Evolutionary conservation across 108 stramenopile species (phyloP), one percentile per base, ranked within the genome.

Genomic region (Aurantiochytrium sp.): DNA sequence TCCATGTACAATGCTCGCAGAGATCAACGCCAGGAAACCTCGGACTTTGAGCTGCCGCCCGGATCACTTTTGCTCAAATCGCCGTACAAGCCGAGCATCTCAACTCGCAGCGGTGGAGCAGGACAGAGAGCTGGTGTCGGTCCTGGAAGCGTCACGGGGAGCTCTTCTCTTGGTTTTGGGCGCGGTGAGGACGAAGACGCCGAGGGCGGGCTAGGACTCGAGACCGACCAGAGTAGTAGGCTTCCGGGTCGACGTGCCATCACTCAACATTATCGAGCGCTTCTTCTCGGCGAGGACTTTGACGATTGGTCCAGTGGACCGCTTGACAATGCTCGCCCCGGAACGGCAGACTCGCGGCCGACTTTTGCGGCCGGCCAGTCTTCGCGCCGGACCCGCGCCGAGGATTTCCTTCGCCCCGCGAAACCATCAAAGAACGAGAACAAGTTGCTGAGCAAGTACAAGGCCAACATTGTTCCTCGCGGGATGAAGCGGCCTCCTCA

Each of bases 401-500:
- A 47, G 76, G 76, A 83, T 18, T 53, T 83, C 3, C 23, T 53
- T 1, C 76, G 51, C 25, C 76, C 76, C n/a, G 76, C 76, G 28
- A 12, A 53, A 18, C n/a, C 45, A 16, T 45, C 45, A 28, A 12
- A 35, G 10, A 21, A 21, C 12, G 76, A 47, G 25, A 83, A 83
- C 28, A 47, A 47, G 76, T 4, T 83, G 45, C n/a, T 83, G 6
- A 83, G 76, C 76, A 83, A 83, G 76, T 83, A 83, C 51, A 83
- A 83, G 76, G 76, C 51, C 76, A 83, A 53, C 76, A 83, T 83
- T 45, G 76, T 83, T 6, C 76, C 76, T 4, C 45, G 76, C 19
- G 76, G 76, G 12, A 83, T 83, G 76, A 83, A 83, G 28, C 76
- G 76, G 23, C 76, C 76, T 12, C 76, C 76, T 6, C 76, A 83